Evolutionary conservation across 768 basidiomycete genomes (phyloP).

Genomic region (Scleroderma bovista): DNA sequence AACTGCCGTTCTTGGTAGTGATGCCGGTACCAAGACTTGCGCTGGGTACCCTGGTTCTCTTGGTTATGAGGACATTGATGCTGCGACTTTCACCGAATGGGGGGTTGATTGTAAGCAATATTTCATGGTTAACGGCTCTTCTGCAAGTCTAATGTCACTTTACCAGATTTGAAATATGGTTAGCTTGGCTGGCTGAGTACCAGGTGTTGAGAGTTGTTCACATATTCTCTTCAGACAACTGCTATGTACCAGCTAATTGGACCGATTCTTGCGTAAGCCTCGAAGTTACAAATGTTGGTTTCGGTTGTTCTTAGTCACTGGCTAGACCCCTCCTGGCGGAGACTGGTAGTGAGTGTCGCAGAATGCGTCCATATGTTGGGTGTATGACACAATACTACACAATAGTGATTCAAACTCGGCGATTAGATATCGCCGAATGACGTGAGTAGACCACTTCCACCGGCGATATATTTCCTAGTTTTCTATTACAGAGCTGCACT

Average conservation of each 20-base stretch:
- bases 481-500: constrained; percentile 37
- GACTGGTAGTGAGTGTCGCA: constrained; percentile 44
- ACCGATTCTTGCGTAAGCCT: constrained; percentile 34
- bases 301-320: background rate
- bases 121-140: background rate
- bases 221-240: constrained; percentile 39
- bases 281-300: background rate
- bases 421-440: constrained; percentile 52
- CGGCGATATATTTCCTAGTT: background rate
- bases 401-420: constrained; percentile 52
- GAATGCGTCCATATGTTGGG: background rate
- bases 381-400: background rate
- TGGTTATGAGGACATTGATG: constrained; percentile 44
- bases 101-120: constrained; percentile 41
- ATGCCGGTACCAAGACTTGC: constrained; percentile 49
- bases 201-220: background rate
- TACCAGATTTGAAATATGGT: constrained; percentile 49
- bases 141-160: background rate
- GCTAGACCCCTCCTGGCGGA: constrained; percentile 30
- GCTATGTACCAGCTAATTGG: constrained; percentile 50
- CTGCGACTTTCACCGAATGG: constrained; percentile 48
- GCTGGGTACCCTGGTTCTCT: constrained; percentile 53
- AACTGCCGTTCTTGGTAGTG: constrained; percentile 26
- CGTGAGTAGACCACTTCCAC: constrained; percentile 26
- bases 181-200: constrained; percentile 1